phyloP scores from a whole-genome alignment of 176 grass and related monocot species.

The Elaeis guineensis region DNA sequence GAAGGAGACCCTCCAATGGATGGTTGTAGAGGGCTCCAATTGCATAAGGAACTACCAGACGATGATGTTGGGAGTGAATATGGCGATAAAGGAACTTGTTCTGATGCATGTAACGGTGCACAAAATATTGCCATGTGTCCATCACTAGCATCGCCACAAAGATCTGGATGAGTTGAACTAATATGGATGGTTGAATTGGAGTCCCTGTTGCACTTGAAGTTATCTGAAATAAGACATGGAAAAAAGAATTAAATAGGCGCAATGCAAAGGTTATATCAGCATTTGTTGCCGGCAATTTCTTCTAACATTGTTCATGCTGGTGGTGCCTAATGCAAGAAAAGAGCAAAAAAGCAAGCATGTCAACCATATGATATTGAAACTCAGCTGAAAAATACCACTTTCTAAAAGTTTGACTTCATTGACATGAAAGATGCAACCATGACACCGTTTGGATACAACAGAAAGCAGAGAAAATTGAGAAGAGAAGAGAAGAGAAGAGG shows the following conservation, averaged over 20 bases:
- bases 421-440: no score
- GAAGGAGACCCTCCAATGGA: conserved; percentile 77
- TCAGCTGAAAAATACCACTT: no score
- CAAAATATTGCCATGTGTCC: conserved; percentile 87
- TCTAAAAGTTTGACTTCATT: no score
- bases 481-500: no score
- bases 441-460: no score
- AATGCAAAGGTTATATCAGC: background rate
- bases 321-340: no score
- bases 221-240: conserved; percentile 31
- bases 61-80: conserved; percentile 75
- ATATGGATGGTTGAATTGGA: conserved; percentile 50
- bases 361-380: no score
- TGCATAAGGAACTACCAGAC: conserved; percentile 71
- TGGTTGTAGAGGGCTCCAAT: conserved; percentile 92
- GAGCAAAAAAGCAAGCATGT: no score
- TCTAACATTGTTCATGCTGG: no score
- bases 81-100: conserved; percentile 86
- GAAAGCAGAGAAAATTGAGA: no score
- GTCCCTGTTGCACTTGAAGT: conserved; percentile 42
- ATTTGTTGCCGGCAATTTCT: no score
- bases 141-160: conserved; percentile 79
- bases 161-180: conserved; percentile 56
- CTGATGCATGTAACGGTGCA: conserved; percentile 89
- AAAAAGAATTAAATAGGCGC: background rate